A percentile compares a stretch with the other conserved stretches of the same genome.
Conservation (phyloP, 225 moss, liverwort and hornwort genomes). For the Marchantia paleacea region DNA sequence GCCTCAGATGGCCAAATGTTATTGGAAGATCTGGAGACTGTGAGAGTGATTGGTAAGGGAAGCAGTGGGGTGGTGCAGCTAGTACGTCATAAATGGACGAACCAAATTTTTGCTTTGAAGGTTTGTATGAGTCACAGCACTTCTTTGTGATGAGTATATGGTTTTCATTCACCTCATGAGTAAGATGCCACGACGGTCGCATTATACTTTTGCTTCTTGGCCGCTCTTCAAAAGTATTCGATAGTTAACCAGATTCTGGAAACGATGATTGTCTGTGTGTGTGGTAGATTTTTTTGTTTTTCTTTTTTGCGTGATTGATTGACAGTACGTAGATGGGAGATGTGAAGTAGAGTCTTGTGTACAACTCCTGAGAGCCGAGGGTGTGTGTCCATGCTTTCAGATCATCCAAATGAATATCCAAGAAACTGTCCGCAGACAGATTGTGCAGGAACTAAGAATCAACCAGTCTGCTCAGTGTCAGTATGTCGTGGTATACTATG, state of each 20-base stretch:
- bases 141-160: background rate
- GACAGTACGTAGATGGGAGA: background rate
- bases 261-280: background rate
- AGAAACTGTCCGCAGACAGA: slow-evolving; percentile 70
- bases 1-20: slow-evolving; percentile 53
- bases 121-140: slow-evolving; percentile 25
- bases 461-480: slow-evolving; percentile 69
- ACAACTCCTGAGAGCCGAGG: background rate
- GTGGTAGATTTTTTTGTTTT: no score
- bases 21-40: slow-evolving; percentile 68
- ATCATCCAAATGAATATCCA: slow-evolving; percentile 79
- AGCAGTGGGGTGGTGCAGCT: slow-evolving; percentile 80
- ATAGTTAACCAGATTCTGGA: background rate
- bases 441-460: slow-evolving; percentile 80
- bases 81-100: slow-evolving; percentile 79
- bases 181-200: background rate
- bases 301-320: background rate
- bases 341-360: background rate
- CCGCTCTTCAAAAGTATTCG: background rate
- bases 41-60: slow-evolving; percentile 75
- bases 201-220: background rate
- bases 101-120: slow-evolving; percentile 68
- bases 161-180: background rate
- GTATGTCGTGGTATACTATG: slow-evolving; percentile 78
- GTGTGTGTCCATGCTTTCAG: slow-evolving; percentile 25